Conservation (phyloP, 129 eudicot genomes). For the Lactuca sativa region DNA sequence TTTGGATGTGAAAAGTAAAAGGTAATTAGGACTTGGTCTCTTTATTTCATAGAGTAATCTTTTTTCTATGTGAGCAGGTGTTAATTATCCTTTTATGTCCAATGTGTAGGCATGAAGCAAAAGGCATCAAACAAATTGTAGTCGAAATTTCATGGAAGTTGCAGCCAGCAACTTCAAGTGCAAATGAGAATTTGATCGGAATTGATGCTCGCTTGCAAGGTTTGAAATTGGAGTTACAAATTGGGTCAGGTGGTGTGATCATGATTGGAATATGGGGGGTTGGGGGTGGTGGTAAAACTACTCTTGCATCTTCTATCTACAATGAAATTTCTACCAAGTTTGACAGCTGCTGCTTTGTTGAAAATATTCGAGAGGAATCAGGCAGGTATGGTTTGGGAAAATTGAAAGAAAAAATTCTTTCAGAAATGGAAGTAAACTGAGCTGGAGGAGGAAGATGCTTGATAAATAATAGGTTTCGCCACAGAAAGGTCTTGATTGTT, state of each 20-base stretch:
- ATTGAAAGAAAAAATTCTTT: too few species aligned
- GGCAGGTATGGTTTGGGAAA: too few species aligned
- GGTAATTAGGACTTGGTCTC: background rate
- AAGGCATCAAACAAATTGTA: background rate
- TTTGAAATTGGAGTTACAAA: background rate
- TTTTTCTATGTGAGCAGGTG: background rate
- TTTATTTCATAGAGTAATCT: background rate
- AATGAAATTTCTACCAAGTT: background rate
- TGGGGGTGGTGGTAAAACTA: too few species aligned
- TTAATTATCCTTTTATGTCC: background rate
- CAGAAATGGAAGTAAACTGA: too few species aligned
- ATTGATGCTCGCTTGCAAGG: background rate
- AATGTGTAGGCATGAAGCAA: slow-evolving; percentile 6
- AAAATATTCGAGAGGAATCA: too few species aligned
- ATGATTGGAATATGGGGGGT: too few species aligned
- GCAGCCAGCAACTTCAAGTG: background rate
- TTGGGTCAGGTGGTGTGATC: too few species aligned
- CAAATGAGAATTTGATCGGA: background rate
- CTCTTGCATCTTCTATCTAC: too few species aligned
- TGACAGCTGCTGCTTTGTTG: background rate
- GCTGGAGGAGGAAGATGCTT: too few species aligned
- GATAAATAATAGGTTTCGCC: too few species aligned
- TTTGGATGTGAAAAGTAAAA: background rate
- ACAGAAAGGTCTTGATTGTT: too few species aligned
- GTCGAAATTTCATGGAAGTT: background rate